Evolutionary conservation across 768 basidiomycete species (phyloP).

Genomic region (Tephrocybe sp.): DNA sequence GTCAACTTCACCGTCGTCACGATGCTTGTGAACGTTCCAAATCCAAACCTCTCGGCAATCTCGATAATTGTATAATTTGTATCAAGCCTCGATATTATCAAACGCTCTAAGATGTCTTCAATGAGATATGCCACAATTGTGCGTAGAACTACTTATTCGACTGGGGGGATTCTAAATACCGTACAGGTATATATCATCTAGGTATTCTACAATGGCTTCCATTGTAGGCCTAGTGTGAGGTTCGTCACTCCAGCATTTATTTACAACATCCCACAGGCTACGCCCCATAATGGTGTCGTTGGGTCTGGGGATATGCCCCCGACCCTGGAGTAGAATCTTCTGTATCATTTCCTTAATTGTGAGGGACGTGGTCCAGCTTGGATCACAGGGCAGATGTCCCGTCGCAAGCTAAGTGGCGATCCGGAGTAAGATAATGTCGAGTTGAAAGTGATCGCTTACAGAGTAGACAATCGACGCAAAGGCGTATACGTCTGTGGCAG

Average conservation of each 20-base stretch:
- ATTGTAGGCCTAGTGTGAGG: no score
- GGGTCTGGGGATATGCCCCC: neutral
- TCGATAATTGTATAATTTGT: no score
- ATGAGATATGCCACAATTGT: no score
- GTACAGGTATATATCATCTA: no score
- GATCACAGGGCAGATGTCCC: constrained; percentile 3
- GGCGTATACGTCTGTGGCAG: constrained; percentile 15
- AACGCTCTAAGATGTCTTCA: no score
- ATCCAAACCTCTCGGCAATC: neutral
- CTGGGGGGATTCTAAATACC: no score
- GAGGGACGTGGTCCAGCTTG: neutral
- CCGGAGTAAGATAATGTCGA: neutral
- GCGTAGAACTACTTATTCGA: no score
- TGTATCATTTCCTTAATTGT: neutral
- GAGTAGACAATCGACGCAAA: constrained; percentile 11
- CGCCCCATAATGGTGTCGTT: neutral
- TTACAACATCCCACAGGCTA: constrained; percentile 3
- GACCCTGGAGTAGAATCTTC: neutral
- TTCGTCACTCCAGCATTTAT: constrained; percentile 13
- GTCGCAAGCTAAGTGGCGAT: constrained; percentile 9
- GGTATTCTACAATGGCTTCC: no score
- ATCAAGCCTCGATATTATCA: no score
- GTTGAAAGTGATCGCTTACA: constrained; percentile 1
- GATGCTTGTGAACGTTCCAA: constrained; percentile 8
- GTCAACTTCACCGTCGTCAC: constrained; percentile 8